These are phyloP conservation scores for Ascoidea rubescens DNA, from an alignment of 805 yeast genomes.

Conservation along the genomic window DNA sequence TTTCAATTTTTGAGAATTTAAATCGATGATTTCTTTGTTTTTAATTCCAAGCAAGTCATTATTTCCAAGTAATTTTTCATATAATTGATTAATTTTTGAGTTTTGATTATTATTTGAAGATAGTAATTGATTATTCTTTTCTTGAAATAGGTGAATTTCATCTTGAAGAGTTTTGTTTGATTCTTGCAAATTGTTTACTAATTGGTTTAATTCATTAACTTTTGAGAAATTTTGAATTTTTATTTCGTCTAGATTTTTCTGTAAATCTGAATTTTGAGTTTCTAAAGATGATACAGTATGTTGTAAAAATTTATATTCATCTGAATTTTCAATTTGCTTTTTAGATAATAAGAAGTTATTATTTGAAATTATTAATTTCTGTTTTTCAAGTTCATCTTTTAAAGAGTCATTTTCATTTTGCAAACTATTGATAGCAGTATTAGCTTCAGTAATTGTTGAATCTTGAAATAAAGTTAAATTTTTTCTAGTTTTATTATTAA, in stretches of 20 bases:
- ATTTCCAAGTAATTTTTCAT: not conserved
- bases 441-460: slow-evolving; percentile 40
- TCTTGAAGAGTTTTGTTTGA: too few relatives aligned
- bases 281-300: too few relatives aligned
- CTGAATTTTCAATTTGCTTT: too few relatives aligned
- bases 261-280: too few relatives aligned
- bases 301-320: too few relatives aligned
- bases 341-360: too few relatives aligned
- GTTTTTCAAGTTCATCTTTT: slow-evolving; percentile 26
- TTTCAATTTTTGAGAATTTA: not conserved
- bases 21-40: not conserved
- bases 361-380: too few relatives aligned
- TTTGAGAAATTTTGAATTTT: too few relatives aligned
- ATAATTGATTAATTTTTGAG: not conserved
- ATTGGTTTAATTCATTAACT: too few relatives aligned
- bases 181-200: too few relatives aligned
- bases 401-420: slow-evolving; percentile 42
- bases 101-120: not conserved
- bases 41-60: not conserved
- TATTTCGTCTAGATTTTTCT: too few relatives aligned
- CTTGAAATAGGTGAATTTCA: not conserved
- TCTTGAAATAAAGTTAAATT: slow-evolving; percentile 26
- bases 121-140: not conserved
- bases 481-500: slow-evolving; percentile 29
- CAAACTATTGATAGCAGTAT: slow-evolving; percentile 49